These are phyloP conservation scores for Neurospora crassa DNA, from an alignment of 2,329 filamentous ascomycete species.

Conservation along the genomic window DNA sequence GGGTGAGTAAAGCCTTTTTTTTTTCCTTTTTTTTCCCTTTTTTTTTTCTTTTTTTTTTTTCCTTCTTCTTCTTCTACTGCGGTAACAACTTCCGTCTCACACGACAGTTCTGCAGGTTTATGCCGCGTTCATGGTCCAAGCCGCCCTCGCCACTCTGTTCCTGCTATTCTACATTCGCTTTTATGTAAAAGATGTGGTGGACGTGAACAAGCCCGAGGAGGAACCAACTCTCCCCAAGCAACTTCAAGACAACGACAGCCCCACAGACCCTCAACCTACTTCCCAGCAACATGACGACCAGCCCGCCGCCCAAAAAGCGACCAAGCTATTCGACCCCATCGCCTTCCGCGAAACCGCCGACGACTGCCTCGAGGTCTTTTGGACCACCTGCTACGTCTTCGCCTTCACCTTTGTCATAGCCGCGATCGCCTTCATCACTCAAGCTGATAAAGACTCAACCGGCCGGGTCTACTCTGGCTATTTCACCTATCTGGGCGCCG, in stretches of 20 bases:
- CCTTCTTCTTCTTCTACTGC: not conserved
- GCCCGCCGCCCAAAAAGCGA: not conserved
- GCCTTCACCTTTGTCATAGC: not conserved
- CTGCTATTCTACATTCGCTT: not conserved
- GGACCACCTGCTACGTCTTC: not conserved
- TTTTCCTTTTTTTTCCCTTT: not conserved
- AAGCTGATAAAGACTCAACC: not conserved
- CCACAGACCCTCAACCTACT: not conserved
- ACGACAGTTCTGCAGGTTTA: not conserved
- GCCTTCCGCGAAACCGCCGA: not conserved
- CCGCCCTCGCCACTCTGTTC: not conserved
- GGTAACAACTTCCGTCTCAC: not conserved
- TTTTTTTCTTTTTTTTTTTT: not conserved
- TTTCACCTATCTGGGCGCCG: constrained; percentile 76
- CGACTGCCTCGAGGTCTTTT: not conserved
- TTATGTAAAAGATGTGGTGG: not conserved
- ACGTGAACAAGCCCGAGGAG: not conserved
- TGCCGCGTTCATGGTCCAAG: not conserved
- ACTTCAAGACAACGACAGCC: not conserved
- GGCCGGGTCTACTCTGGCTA: constrained; percentile 39
- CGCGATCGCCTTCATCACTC: not conserved
- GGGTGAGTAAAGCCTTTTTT: not conserved
- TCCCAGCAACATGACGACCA: not conserved
- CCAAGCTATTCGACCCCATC: not conserved
- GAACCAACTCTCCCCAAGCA: not conserved